Evolutionary conservation across 176 grass and related monocot genomes (phyloP).

Genomic region (Chrysopogon serrulatus): DNA sequence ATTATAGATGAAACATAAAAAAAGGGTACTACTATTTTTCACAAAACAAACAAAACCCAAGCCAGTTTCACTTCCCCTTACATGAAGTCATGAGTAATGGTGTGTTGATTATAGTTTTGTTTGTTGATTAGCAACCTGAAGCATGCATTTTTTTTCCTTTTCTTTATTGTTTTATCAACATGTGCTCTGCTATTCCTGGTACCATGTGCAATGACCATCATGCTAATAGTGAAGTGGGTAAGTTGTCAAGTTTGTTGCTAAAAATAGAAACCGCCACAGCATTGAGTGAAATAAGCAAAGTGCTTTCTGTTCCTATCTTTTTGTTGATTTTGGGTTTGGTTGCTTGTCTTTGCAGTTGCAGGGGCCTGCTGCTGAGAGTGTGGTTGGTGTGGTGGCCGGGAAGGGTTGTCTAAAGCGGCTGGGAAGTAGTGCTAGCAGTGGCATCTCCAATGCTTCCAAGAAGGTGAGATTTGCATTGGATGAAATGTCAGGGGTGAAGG

Average conservation of each 20-base stretch:
- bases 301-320: neutral
- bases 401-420: conserved; percentile 49
- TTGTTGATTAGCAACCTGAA: neutral
- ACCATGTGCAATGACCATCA: neutral
- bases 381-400: conserved; percentile 18
- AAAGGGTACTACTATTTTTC: neutral
- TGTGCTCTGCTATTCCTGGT: neutral
- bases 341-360: conserved; percentile 6
- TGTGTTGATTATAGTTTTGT: neutral
- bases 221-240: neutral
- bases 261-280: neutral
- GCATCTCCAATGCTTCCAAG: conserved; percentile 9
- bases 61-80: neutral
- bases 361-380: neutral
- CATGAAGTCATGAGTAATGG: neutral
- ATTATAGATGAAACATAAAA: neutral
- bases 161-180: neutral
- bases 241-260: neutral
- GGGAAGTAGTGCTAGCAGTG: neutral
- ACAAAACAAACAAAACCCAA: neutral
- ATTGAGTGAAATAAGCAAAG: neutral
- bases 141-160: neutral
- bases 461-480: conserved; percentile 37
- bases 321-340: neutral
- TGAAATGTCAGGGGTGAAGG: neutral